Percentiles rank a stretch among this genome's conserved stretches.
These are phyloP conservation scores for Magnolia officinalis DNA, from an alignment of 164 flowering plant species.

Conservation along the genomic window DNA sequence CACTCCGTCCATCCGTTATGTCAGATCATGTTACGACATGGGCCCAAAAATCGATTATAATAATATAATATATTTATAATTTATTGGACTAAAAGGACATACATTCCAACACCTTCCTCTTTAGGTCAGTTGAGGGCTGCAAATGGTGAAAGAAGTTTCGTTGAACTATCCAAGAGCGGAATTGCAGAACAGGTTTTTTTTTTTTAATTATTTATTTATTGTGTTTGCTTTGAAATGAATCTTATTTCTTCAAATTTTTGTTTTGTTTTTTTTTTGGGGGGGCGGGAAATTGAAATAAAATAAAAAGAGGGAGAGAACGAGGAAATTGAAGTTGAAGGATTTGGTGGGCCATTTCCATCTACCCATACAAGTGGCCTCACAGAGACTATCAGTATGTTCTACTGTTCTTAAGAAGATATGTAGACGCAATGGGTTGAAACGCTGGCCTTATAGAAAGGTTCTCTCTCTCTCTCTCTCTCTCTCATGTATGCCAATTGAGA, in stretches of 20 bases:
- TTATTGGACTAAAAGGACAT: no score
- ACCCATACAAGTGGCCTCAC: slow-evolving; percentile 43
- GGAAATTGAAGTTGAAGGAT: slow-evolving; percentile 36
- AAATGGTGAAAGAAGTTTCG: not conserved
- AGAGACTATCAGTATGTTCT: slow-evolving; percentile 32
- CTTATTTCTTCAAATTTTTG: not conserved
- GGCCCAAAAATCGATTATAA: no score
- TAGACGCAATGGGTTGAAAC: slow-evolving; percentile 24
- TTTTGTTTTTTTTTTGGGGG: not conserved
- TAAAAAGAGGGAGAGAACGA: slow-evolving; percentile 51
- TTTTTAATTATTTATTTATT: not conserved
- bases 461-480: not conserved
- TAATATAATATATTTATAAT: no score
- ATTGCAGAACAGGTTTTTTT: not conserved
- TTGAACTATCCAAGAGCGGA: not conserved
- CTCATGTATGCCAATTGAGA: not conserved
- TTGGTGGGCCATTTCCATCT: slow-evolving; percentile 40
- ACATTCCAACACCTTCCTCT: no score
- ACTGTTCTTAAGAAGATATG: slow-evolving; percentile 58
- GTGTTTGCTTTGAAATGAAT: not conserved
- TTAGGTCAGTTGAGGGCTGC: no score
- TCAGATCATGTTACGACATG: no score
- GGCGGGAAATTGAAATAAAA: no score
- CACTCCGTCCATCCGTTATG: no score
- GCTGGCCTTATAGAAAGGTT: slow-evolving; percentile 76